Base-by-base conservation (phyloP, 208 protist genomes). In the Crithidia sp. region DNA sequence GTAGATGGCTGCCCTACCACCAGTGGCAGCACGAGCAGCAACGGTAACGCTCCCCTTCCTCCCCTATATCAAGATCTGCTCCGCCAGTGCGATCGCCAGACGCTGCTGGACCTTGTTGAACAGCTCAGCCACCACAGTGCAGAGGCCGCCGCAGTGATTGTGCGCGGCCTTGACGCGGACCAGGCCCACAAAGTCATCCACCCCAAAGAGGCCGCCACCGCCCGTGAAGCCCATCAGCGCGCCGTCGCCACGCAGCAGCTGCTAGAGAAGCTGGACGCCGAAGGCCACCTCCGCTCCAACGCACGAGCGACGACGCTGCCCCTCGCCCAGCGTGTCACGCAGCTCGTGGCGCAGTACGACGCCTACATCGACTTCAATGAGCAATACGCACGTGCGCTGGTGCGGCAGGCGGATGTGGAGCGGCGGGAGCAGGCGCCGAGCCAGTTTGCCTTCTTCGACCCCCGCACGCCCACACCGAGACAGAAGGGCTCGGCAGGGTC, bases 271-370 rank as follows among this genome's bases (percentile, higher is more conserved):
- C 63, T 95, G 36, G 67, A 90, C 65, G 85, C 83, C 13, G 83
- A 95, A 50, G 80, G 82, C 44, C 66, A 78, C 41, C 79, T 94
- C 41, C 81, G 77, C 74, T 60, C 67, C 64, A 89, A 81, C 63
- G 54, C 72, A 36, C 74, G 77, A 7, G 61, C 50, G 13, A 74
- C 64, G 0, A 52, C 45, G 16, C 39, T 50, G 58, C 76, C 79
- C 40, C 74, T 91, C 53, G 45, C 78, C 5, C 78, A 89, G 40
- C 81, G 72, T 14, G 39, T 92, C 36, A 55, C 72, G 10, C 71
- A 83, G 47, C 88, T 91, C 72, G 81, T 90, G 2, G 54, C 63
- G n/a, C 84, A 84, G 59, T 90, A 92, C 64, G 82, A 88, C 60
- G 78, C 67, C 40, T 91, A 86, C 70, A 87, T 91, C 70, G 70